These are phyloP conservation scores for Oryza australiensis DNA, from an alignment of 176 grass and related monocot species.

Conservation along the genomic window DNA sequence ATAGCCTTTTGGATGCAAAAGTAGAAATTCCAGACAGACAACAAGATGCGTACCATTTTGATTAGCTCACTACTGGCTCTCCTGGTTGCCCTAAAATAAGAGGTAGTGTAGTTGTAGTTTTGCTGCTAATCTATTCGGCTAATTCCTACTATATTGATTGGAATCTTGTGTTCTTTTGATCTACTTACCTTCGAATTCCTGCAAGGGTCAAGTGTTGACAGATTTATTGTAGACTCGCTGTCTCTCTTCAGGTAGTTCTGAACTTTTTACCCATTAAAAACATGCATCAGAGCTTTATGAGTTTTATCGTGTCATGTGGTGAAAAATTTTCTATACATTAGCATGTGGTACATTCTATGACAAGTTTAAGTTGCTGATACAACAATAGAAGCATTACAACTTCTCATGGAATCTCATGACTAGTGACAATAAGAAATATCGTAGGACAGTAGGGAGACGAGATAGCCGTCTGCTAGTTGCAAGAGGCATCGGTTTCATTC, in stretches of 20 bases:
- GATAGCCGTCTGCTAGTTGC: neutral
- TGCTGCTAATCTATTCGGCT: neutral
- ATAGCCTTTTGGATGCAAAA: conserved; percentile 46
- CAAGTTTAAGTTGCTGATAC: neutral
- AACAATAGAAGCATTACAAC: neutral
- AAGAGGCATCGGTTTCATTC: neutral
- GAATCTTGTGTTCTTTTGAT: neutral
- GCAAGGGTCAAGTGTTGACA: neutral
- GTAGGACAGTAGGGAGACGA: conserved; percentile 19
- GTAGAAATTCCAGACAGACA: conserved; percentile 32
- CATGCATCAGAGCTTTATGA: neutral
- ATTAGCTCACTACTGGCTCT: neutral
- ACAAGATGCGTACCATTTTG: conserved; percentile 29
- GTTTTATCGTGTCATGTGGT: neutral
- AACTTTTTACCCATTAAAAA: neutral
- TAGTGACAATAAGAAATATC: conserved; percentile 23
- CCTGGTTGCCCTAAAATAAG: conserved; percentile 27
- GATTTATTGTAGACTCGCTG: neutral
- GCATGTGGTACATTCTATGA: neutral
- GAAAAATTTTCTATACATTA: neutral
- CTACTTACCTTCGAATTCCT: neutral
- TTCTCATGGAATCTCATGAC: conserved; percentile 10
- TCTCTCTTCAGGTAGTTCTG: neutral
- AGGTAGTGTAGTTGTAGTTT: neutral
- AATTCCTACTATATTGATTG: neutral